Evolutionary conservation across 2,329 filamentous ascomycete species (phyloP).

Genomic region (Aotearoamyces nothofagi): DNA sequence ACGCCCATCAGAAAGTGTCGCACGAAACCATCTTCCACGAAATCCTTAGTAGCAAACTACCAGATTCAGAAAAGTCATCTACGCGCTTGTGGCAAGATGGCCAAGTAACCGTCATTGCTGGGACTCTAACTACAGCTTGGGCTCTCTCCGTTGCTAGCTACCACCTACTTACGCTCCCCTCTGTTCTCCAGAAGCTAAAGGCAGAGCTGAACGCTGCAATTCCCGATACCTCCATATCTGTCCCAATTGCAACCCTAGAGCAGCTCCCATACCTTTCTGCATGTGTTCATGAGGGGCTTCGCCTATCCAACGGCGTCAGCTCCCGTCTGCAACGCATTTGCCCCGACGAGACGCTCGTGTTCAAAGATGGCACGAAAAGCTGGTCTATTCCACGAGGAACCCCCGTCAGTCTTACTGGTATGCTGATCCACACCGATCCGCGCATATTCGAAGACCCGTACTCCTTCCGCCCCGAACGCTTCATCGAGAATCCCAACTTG

Average conservation of each 20-base stretch:
- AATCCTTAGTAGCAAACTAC: slow-evolving; percentile 11
- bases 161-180: slow-evolving; percentile 15
- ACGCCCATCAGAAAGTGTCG: not conserved
- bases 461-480: slow-evolving; percentile 25
- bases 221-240: slow-evolving; percentile 17
- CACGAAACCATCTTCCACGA: slow-evolving; percentile 6
- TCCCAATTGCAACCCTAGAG: slow-evolving; percentile 17
- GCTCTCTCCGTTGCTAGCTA: slow-evolving; percentile 19
- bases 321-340: slow-evolving; percentile 15
- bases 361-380: slow-evolving; percentile 6
- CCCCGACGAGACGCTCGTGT: slow-evolving; percentile 10
- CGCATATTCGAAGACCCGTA: slow-evolving; percentile 22
- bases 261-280: slow-evolving; percentile 20
- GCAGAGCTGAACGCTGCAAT: slow-evolving; percentile 18
- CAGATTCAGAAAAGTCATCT: slow-evolving; percentile 16
- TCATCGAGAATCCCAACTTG: slow-evolving; percentile 21
- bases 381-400: slow-evolving; percentile 16
- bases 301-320: slow-evolving; percentile 18
- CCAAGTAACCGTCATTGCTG: slow-evolving; percentile 13
- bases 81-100: slow-evolving; percentile 17
- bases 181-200: slow-evolving; percentile 13
- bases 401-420: slow-evolving; percentile 23
- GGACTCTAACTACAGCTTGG: slow-evolving; percentile 21
- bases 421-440: slow-evolving; percentile 25
- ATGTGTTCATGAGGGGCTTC: slow-evolving; percentile 18